Conservation (phyloP, 352 stramenopile species). For the Globisporangium barbulae region DNA sequence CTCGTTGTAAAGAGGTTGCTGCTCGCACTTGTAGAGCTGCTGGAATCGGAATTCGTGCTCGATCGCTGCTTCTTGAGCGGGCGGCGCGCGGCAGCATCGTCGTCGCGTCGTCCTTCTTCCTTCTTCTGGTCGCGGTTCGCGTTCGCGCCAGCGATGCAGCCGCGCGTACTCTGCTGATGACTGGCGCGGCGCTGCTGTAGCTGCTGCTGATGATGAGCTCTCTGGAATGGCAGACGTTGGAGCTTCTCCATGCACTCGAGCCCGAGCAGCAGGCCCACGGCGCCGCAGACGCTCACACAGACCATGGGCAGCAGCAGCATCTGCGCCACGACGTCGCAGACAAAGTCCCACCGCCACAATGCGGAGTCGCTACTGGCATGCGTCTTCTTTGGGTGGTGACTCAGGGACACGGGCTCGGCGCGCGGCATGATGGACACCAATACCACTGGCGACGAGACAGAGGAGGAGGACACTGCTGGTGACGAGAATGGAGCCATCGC, state of each 20-base stretch:
- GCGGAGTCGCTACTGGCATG: neutral
- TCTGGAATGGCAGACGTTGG: slow-evolving; percentile 15
- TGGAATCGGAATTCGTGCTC: neutral
- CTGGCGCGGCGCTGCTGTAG: neutral
- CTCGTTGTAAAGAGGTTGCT: neutral
- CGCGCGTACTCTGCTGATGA: neutral
- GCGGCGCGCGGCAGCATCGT: slow-evolving; percentile 21
- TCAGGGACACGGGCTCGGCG: slow-evolving; percentile 1
- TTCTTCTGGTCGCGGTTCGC: slow-evolving; percentile 1
- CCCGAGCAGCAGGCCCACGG: slow-evolving; percentile 44
- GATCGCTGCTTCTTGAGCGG: slow-evolving; percentile 41
- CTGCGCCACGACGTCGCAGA: slow-evolving; percentile 39
- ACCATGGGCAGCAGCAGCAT: slow-evolving; percentile 65
- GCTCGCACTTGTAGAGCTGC: neutral
- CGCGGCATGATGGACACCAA: slow-evolving; percentile 13
- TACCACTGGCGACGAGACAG: neutral
- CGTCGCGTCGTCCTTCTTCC: slow-evolving; percentile 7
- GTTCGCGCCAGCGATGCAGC: neutral
- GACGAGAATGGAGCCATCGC: neutral
- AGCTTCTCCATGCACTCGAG: slow-evolving; percentile 62
- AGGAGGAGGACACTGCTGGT: neutral
- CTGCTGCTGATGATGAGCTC: neutral
- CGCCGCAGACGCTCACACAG: slow-evolving; percentile 56
- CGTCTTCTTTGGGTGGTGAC: neutral
- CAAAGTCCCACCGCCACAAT: slow-evolving; percentile 15